These are phyloP conservation scores for Solanum okadae DNA, from an alignment of 257 asterid species.

Conservation along the genomic window DNA sequence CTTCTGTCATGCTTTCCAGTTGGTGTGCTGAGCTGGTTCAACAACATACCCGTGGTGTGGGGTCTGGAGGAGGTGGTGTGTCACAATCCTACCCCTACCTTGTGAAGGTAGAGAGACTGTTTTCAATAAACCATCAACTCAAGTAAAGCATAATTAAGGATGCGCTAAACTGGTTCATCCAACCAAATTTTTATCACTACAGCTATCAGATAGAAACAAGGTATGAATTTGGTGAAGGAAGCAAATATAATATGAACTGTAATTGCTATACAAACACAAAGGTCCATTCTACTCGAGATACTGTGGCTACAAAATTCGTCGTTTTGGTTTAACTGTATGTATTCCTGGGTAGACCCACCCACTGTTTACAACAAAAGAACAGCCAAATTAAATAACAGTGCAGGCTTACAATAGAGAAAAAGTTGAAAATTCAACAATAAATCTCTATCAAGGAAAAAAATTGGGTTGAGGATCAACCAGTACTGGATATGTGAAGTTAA, in stretches of 20 bases:
- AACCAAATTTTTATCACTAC: background rate
- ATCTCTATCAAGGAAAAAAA: background rate
- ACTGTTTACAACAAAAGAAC: background rate
- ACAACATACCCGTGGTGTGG: background rate
- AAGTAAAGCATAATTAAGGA: background rate
- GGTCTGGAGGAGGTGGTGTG: background rate
- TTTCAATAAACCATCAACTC: background rate
- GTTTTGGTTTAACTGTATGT: background rate
- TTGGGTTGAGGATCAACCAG: constrained; percentile 13
- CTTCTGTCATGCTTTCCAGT: background rate
- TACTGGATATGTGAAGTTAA: constrained; percentile 1
- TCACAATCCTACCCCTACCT: background rate
- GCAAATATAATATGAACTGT: background rate
- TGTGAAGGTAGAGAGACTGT: background rate
- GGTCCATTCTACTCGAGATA: background rate
- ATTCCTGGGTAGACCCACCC: background rate
- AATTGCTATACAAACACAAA: background rate
- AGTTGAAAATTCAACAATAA: background rate
- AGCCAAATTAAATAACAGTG: background rate
- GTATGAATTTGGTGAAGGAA: background rate
- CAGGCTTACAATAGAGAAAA: background rate
- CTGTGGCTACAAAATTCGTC: background rate
- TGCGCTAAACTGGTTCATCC: background rate
- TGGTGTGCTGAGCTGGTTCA: background rate
- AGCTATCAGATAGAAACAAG: background rate